phyloP scores from a whole-genome alignment of 108 stramenopile species.

The Phaeodactylum tricornutum region DNA sequence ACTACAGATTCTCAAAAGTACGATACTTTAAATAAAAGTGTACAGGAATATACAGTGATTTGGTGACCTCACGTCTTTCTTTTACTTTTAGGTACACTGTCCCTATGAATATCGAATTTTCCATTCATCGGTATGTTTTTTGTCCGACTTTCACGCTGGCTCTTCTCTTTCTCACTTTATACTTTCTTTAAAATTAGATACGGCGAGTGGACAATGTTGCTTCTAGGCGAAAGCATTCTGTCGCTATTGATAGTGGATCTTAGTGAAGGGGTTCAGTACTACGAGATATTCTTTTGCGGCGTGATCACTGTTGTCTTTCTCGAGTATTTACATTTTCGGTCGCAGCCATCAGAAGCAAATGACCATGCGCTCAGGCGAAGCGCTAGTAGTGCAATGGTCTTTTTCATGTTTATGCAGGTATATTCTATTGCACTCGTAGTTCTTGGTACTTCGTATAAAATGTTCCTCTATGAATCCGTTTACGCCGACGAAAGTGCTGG shows the following conservation, averaged over 20 bases:
- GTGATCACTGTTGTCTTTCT: conserved; percentile 30
- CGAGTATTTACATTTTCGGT: conserved; percentile 37
- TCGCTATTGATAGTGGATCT: conserved; percentile 43
- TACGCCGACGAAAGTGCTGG: conserved; percentile 4
- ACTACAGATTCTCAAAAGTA: too few species aligned
- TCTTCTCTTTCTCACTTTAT: too few species aligned
- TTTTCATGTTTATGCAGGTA: conserved; percentile 14
- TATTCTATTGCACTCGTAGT: conserved; percentile 31
- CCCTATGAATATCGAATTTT: conserved; percentile 51
- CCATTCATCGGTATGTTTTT: conserved; percentile 61
- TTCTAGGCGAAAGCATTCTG: conserved; percentile 60
- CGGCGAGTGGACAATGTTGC: conserved; percentile 68
- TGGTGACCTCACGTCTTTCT: too few species aligned
- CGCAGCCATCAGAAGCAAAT: conserved; percentile 37
- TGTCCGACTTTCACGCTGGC: too few species aligned
- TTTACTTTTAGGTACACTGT: conserved; percentile 14
- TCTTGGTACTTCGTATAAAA: conserved; percentile 34
- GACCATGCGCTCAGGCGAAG: conserved; percentile 35
- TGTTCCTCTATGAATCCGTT: conserved; percentile 28
- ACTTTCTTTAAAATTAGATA: too few species aligned
- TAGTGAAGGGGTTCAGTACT: conserved; percentile 13
- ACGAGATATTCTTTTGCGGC: conserved; percentile 33
- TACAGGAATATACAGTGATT: too few species aligned
- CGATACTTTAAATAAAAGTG: too few species aligned
- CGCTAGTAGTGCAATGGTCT: conserved; percentile 13